Conservation (phyloP, 75 land plant genomes). For the Pinus albicaulis region DNA sequence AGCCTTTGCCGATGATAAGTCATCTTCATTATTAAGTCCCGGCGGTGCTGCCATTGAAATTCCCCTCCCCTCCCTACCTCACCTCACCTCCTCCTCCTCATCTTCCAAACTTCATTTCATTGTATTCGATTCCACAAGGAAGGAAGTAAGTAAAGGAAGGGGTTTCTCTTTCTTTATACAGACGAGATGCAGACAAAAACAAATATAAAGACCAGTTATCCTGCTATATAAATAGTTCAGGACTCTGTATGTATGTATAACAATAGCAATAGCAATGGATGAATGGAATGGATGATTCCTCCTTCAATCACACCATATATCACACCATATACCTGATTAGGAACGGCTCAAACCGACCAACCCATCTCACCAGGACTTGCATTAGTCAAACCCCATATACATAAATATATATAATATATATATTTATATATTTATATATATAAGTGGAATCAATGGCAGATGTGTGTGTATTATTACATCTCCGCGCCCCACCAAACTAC, state of each 20-base stretch:
- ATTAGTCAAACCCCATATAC: too few relatives aligned
- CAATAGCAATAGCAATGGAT: background rate
- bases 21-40: slow-evolving; percentile 33
- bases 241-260: background rate
- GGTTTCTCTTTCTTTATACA: background rate
- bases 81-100: slow-evolving; percentile 3
- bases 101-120: background rate
- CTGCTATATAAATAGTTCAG: background rate
- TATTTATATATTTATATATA: too few relatives aligned
- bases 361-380: too few relatives aligned
- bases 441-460: too few relatives aligned
- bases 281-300: too few relatives aligned
- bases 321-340: too few relatives aligned
- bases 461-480: too few relatives aligned
- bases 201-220: background rate
- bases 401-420: too few relatives aligned
- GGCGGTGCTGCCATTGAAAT: slow-evolving; percentile 8
- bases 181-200: background rate
- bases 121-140: background rate
- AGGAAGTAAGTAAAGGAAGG: background rate
- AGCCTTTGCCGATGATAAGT: slow-evolving; percentile 59
- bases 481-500: too few relatives aligned
- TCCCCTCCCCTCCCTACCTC: background rate
- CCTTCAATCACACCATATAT: too few relatives aligned
- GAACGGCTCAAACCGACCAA: too few relatives aligned